A percentile compares a stretch with the other conserved stretches of the same genome.
Evolutionary conservation across 129 eudicot species (phyloP).

Genomic region (Pittosporum tobira): DNA sequence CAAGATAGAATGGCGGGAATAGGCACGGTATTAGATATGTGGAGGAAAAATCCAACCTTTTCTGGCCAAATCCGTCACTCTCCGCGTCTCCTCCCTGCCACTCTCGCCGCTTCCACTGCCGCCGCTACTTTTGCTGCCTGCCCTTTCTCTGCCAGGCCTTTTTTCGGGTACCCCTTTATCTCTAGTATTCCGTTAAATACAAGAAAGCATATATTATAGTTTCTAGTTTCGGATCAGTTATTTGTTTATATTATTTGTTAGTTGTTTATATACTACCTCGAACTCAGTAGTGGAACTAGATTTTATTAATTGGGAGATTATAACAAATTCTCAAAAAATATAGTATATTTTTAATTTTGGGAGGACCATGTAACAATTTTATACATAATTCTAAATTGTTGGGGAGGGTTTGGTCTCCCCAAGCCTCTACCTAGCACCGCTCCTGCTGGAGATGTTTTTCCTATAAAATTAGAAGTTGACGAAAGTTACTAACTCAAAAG

Average conservation of each 20-base stretch:
- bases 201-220: too few relatives aligned
- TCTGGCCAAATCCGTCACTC: conserved; percentile 38
- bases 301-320: too few relatives aligned
- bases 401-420: background rate
- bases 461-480: too few relatives aligned
- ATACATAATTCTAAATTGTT: too few relatives aligned
- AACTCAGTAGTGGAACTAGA: too few relatives aligned
- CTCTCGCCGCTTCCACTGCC: conserved; percentile 49
- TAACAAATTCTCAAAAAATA: too few relatives aligned
- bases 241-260: background rate
- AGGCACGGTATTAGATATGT: conserved; percentile 47
- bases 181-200: background rate
- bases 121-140: conserved; percentile 47
- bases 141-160: conserved; percentile 54
- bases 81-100: conserved; percentile 43
- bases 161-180: conserved; percentile 33
- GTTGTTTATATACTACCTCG: too few relatives aligned
- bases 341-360: too few relatives aligned
- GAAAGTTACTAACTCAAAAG: background rate
- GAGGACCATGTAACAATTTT: too few relatives aligned
- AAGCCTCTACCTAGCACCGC: background rate
- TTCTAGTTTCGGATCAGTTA: background rate
- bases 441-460: too few relatives aligned
- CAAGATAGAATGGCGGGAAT: conserved; percentile 59
- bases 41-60: conserved; percentile 41